Evolutionary conservation across 345 rosid genomes (phyloP), one percentile per base, ranked within the genome.

Genomic region (Acer negundo): DNA sequence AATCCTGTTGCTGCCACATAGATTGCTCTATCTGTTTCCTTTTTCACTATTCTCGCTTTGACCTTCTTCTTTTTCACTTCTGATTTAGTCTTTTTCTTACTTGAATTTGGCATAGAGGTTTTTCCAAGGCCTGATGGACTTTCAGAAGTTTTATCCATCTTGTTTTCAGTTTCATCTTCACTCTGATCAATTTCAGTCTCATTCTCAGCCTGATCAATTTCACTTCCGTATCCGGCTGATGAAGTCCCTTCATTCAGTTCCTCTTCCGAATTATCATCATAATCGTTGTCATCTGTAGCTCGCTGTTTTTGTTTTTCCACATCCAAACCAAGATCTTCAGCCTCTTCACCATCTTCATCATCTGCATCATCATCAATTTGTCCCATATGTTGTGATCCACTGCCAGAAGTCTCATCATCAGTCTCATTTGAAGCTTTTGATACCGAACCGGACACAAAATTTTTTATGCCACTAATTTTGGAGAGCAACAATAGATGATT

Each of bases 301-400:
- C 84, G 93, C 62, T 73, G 79, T 77, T 84, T 93, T 42, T 49
- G 83, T 78, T 89, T 95, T 81, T 88, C 83, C 53, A 89, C 97
- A 86, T 95, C 97, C 81, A 87, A 78, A 81, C 93, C 98, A 70
- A 95, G 92, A 89, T 93, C 99, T 67, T 93, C 98, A 19, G 73
- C 89, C 35, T 81, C 90, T 75, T 84, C 82, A 75, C 81, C 87
- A 67, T 80, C 91, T 19, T 84, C 95, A 73, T 75, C 92, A 64
- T 83, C 38, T 35, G 40, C 72, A 66, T 84, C 92, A 42, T 81
- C 80, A 63, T 81, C 85, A 70, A 74, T 82, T 62, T 83, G 82
- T 77, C 78, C 84, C 72, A 31, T 74, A 10, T 12, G 76, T 59
- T 22, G 77, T 73, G 89, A 80, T 64, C 56, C 79, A 24, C 63